Percentiles rank a stretch among this genome's conserved stretches.
Conservation (phyloP, 495 filamentous ascomycete species). For the Aspergillus bridgeri region DNA sequence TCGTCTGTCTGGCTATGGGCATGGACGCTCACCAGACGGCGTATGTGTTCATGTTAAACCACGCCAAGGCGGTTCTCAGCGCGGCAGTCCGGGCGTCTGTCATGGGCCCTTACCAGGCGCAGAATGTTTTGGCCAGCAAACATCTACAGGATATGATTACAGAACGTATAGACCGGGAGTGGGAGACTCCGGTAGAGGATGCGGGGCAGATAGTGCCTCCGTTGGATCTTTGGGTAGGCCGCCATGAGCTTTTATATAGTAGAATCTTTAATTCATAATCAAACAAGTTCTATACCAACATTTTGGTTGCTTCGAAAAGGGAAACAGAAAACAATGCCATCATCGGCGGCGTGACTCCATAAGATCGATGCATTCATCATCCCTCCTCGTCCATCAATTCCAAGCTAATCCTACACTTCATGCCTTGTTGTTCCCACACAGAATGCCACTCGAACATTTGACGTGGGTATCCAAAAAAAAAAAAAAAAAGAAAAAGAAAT, state of each 20-base stretch:
- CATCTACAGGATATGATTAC: conserved; percentile 59
- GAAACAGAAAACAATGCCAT: background rate
- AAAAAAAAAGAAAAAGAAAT: conserved; percentile 12
- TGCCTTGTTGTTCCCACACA: conserved; percentile 16
- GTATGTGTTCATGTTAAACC: conserved; percentile 83
- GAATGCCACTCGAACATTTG: conserved; percentile 21
- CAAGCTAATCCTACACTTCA: conserved; percentile 40
- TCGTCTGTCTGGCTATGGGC: conserved; percentile 60
- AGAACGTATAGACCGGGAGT: conserved; percentile 58
- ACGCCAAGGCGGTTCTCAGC: conserved; percentile 82
- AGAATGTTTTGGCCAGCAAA: conserved; percentile 70
- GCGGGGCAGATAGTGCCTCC: conserved; percentile 85
- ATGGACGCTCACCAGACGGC: conserved; percentile 62
- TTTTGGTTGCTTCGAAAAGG: conserved; percentile 2
- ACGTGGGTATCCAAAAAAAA: conserved; percentile 34
- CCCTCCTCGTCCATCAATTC: conserved; percentile 16
- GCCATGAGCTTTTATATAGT: conserved; percentile 93
- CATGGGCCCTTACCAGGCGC: conserved; percentile 90
- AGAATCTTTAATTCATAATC: conserved; percentile 85
- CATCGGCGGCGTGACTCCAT: conserved; percentile 17
- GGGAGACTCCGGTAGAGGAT: conserved; percentile 59
- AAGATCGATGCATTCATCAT: conserved; percentile 15
- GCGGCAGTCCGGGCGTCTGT: conserved; percentile 86
- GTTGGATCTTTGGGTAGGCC: conserved; percentile 90
- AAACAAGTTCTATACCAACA: conserved; percentile 3